Conservation (phyloP, 352 stramenopile genomes). For the Globisporangium sylvaticum region DNA sequence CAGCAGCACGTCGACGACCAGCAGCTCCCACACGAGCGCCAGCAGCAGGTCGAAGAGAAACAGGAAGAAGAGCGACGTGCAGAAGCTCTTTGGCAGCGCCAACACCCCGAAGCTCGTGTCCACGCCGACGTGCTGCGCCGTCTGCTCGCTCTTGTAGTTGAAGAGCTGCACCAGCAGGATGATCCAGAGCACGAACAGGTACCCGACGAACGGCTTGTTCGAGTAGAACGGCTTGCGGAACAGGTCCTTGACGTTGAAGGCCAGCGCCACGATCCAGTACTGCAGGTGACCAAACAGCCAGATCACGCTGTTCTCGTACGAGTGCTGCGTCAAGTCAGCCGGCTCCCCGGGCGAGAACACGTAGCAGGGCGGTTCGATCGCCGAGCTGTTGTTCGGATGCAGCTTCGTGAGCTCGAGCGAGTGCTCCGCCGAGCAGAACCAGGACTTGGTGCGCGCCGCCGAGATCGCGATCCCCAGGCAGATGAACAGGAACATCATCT, state of each 20-base stretch:
- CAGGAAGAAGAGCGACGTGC: constrained; percentile 60
- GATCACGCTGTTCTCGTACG: constrained; percentile 74
- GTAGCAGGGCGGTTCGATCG: constrained; percentile 60
- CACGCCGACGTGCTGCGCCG: constrained; percentile 42
- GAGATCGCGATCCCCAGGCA: constrained; percentile 59
- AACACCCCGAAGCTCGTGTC: constrained; percentile 58
- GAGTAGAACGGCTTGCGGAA: constrained; percentile 57
- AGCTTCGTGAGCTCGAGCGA: constrained; percentile 39
- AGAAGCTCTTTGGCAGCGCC: constrained; percentile 46
- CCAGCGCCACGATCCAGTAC: constrained; percentile 68
- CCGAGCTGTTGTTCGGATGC: constrained; percentile 23
- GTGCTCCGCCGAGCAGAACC: constrained; percentile 58
- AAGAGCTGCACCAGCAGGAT: constrained; percentile 63
- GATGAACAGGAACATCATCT: constrained; percentile 49
- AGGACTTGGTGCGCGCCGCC: constrained; percentile 40
- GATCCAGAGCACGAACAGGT: constrained; percentile 48
- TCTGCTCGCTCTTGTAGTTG: constrained; percentile 52
- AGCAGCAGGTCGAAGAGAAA: constrained; percentile 61
- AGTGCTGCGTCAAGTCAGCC: constrained; percentile 55
- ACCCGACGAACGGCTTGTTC: constrained; percentile 50
- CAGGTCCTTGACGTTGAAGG: constrained; percentile 59
- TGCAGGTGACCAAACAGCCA: constrained; percentile 79
- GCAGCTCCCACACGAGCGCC: constrained; percentile 52
- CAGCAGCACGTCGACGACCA: constrained; percentile 52
- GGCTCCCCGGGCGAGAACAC: constrained; percentile 46